Percentiles rank a stretch among this genome's conserved stretches.
phyloP scores from a whole-genome alignment of 2,329 filamentous ascomycete species.

The Dryadomyces quercus-mongolicae region DNA sequence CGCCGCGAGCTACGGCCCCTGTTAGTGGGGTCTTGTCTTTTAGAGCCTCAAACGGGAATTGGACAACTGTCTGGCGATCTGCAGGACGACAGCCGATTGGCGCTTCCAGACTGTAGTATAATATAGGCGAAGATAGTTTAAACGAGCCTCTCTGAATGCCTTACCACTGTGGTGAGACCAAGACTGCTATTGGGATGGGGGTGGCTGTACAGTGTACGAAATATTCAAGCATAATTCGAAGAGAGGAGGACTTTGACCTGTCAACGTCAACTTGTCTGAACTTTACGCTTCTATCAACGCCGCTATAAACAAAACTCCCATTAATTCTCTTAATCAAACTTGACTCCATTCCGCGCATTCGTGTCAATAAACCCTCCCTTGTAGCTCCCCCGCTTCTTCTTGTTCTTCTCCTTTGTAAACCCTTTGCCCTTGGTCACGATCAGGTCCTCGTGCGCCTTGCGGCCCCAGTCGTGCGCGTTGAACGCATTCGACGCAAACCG shows the following conservation, averaged over 20 bases:
- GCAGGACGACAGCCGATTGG: no score
- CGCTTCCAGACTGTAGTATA: no score
- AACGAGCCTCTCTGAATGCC: no score
- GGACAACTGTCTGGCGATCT: no score
- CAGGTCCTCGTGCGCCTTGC: slow-evolving; percentile 76
- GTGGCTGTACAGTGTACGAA: no score
- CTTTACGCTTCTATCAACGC: not conserved
- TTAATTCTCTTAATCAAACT: slow-evolving; percentile 65
- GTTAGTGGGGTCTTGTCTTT: no score
- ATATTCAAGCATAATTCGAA: not conserved
- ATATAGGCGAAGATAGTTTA: no score
- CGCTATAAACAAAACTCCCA: not conserved
- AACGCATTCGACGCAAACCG: slow-evolving; percentile 70
- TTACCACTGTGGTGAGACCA: no score
- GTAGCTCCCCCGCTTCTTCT: slow-evolving; percentile 88
- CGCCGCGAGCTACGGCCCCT: no score
- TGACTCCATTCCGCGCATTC: slow-evolving; percentile 69
- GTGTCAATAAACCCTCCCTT: slow-evolving; percentile 82
- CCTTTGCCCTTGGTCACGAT: slow-evolving; percentile 89
- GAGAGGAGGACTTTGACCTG: no score
- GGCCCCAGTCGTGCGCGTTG: slow-evolving; percentile 69
- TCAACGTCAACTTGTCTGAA: not conserved
- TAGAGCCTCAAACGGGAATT: no score
- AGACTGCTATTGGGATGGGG: no score
- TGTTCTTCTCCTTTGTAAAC: slow-evolving; percentile 99